Evolutionary conservation across 192 early-diverging fungal species (phyloP).

Genomic region (Radiomyces spectabilis): DNA sequence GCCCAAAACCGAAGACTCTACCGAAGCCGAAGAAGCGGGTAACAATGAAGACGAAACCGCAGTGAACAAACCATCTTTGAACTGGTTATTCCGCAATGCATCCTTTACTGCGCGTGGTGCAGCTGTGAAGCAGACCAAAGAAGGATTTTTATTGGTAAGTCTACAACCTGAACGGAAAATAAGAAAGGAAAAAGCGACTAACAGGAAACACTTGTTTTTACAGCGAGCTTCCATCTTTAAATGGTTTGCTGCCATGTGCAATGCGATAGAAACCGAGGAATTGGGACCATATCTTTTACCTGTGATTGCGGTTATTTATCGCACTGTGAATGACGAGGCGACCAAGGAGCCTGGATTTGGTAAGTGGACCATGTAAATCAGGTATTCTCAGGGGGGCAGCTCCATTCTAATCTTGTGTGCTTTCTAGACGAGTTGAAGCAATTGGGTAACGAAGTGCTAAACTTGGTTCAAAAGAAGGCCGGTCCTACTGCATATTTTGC

Average conservation of each 20-base stretch:
- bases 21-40: constrained; percentile 18
- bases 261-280: constrained; percentile 49
- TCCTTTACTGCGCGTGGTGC: constrained; percentile 62
- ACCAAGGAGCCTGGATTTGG: constrained; percentile 54
- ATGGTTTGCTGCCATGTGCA: constrained; percentile 84
- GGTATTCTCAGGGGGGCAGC: too few relatives aligned
- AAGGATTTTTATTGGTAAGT: constrained; percentile 34
- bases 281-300: constrained; percentile 58
- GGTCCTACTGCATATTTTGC: constrained; percentile 67
- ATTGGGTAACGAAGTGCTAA: constrained; percentile 72
- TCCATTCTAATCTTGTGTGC: background rate
- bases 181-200: constrained; percentile 5
- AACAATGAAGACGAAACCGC: constrained; percentile 14
- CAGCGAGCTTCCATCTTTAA: constrained; percentile 82
- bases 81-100: constrained; percentile 53
- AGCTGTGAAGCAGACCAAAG: constrained; percentile 25
- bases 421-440: constrained; percentile 60
- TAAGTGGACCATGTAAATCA: constrained; percentile 37
- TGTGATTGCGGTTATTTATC: constrained; percentile 75
- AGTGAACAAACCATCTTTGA: constrained; percentile 31
- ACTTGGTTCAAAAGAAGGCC: constrained; percentile 63
- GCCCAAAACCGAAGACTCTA: constrained; percentile 26
- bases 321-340: constrained; percentile 67
- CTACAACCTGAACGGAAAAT: too few relatives aligned
- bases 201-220: constrained; percentile 18